These are phyloP conservation scores for Cercospora berteroae DNA, from an alignment of 2,329 filamentous ascomycete genomes.

Conservation along the genomic window DNA sequence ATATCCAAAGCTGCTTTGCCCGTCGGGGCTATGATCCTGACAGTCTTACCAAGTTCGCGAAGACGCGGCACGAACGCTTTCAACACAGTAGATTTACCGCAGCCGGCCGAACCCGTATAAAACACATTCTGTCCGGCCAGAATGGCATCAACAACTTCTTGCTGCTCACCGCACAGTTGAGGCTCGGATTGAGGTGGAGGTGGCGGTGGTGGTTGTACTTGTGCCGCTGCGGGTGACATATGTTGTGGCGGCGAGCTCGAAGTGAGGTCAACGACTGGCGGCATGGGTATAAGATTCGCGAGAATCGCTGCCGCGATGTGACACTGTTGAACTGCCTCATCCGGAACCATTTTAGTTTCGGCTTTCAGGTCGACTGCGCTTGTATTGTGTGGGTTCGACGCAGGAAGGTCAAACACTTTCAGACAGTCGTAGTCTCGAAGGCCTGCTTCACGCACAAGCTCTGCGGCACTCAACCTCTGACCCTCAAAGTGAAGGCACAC, in stretches of 20 bases:
- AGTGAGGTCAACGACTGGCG: slow-evolving; percentile 9
- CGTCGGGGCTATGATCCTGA: slow-evolving; percentile 59
- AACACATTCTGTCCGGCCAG: slow-evolving; percentile 57
- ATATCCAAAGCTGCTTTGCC: slow-evolving; percentile 59
- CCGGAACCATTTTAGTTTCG: neutral
- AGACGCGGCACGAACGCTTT: slow-evolving; percentile 49
- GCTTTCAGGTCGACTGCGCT: neutral
- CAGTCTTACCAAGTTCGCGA: slow-evolving; percentile 36
- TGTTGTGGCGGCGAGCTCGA: slow-evolving; percentile 7
- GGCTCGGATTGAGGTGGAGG: slow-evolving; percentile 11
- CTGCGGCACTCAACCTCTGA: slow-evolving; percentile 3
- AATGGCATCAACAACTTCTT: slow-evolving; percentile 24
- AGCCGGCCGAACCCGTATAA: slow-evolving; percentile 63
- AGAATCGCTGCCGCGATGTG: neutral
- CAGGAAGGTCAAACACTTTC: slow-evolving; percentile 2
- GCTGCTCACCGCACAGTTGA: slow-evolving; percentile 20
- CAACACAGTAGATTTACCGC: slow-evolving; percentile 58
- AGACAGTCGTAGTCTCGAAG: neutral
- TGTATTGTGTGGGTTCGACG: neutral
- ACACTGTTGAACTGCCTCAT: neutral
- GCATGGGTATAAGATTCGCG: neutral
- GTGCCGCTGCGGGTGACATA: neutral
- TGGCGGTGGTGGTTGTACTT: neutral
- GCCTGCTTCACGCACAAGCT: slow-evolving; percentile 3
- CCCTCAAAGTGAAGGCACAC: slow-evolving; percentile 9